phyloP scores from a whole-genome alignment of 805 yeast species.

The Komagataella pastoris region DNA sequence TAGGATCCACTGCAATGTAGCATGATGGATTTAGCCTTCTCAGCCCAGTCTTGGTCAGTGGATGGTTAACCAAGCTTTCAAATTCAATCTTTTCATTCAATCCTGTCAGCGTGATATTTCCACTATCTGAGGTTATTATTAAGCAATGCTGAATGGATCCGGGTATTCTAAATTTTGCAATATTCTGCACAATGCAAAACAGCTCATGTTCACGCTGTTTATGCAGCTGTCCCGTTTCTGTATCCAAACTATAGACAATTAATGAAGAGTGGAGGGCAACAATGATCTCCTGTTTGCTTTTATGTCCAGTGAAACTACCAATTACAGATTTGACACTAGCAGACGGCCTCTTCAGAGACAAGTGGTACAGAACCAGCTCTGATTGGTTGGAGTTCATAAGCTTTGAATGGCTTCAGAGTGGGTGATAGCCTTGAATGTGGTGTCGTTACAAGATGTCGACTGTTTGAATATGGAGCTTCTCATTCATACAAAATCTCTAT shows the following conservation, averaged over 20 bases:
- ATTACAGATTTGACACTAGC: constrained; percentile 40
- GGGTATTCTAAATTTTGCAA: constrained; percentile 36
- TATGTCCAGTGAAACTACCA: constrained; percentile 52
- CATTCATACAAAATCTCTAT: background rate
- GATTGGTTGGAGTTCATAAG: constrained; percentile 5
- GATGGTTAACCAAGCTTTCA: constrained; percentile 37
- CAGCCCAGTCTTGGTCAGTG: constrained; percentile 63
- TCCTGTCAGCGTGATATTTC: constrained; percentile 40
- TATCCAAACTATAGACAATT: constrained; percentile 38
- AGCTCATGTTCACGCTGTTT: constrained; percentile 28
- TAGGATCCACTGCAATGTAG: constrained; percentile 56
- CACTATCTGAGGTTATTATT: constrained; percentile 71
- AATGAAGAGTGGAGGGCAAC: constrained; percentile 41
- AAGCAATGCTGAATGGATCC: constrained; percentile 44
- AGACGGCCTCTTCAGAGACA: constrained; percentile 54
- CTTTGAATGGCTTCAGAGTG: background rate
- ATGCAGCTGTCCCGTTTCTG: constrained; percentile 40
- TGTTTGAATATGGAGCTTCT: background rate
- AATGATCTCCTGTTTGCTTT: constrained; percentile 48
- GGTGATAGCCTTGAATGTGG: background rate
- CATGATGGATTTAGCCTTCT: constrained; percentile 69
- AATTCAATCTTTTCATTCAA: constrained; percentile 20
- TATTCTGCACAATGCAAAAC: constrained; percentile 44
- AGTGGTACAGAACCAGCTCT: constrained; percentile 46
- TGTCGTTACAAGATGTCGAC: background rate